Percentiles rank a stretch among this genome's conserved stretches.
Evolutionary conservation across 352 stramenopile genomes (phyloP).

Genomic region (Pythium insidiosum): DNA sequence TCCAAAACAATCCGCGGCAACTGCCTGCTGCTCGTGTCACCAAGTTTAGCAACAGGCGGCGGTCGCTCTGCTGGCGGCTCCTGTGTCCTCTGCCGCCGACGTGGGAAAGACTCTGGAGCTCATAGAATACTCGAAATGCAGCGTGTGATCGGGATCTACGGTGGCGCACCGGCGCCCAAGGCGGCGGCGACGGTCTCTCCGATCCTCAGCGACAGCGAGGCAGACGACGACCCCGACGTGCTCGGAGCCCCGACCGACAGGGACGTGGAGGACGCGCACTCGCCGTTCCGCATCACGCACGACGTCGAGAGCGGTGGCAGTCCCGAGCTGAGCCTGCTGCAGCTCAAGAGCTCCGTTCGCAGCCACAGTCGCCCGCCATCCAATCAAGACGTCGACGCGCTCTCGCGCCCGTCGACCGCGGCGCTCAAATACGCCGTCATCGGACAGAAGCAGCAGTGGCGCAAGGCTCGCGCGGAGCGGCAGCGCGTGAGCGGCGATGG

Average conservation of each 20-base stretch:
- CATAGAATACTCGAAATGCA: too few species aligned
- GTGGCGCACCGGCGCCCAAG: conserved; percentile 32
- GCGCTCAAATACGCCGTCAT: conserved; percentile 39
- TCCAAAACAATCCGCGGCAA: too few species aligned
- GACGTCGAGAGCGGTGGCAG: not conserved
- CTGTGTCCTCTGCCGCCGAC: too few species aligned
- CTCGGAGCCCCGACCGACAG: too few species aligned
- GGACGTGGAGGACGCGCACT: conserved; percentile 15
- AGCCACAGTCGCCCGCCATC: conserved; percentile 13
- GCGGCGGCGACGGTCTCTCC: conserved; percentile 41
- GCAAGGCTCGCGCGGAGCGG: conserved; percentile 26
- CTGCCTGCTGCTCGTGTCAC: too few species aligned
- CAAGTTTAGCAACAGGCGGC: too few species aligned
- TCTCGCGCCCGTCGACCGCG: not conserved
- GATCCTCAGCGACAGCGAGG: conserved; percentile 29
- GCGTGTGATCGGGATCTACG: conserved; percentile 40
- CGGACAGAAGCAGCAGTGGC: conserved; percentile 60
- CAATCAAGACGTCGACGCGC: conserved; percentile 27
- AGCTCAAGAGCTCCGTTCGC: conserved; percentile 15
- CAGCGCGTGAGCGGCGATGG: conserved; percentile 20
- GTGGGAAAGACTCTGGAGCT: too few species aligned
- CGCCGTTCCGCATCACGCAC: conserved; percentile 1
- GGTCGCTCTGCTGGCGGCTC: too few species aligned
- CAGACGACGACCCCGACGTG: conserved; percentile 1
- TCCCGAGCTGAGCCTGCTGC: conserved; percentile 1